A percentile compares a stretch with the other conserved stretches of the same genome.
Conservation (phyloP, 1,139 yeast genomes). For the Nakaseomyces uthaithaninus region DNA sequence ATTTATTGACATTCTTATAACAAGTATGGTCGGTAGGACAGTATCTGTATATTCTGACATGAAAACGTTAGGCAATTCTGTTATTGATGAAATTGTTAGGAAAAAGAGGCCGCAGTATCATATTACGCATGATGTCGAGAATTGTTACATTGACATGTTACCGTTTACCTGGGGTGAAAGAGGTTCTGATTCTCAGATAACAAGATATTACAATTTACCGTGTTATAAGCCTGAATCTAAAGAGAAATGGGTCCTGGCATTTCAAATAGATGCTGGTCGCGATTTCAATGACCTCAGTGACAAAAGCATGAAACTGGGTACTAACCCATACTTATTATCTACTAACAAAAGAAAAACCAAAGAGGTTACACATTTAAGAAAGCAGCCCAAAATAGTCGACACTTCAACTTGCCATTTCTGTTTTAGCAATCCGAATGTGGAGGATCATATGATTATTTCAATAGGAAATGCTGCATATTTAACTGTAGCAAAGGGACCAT, state of each 20-base stretch:
- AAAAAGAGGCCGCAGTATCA: slow-evolving; percentile 53
- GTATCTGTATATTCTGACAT: slow-evolving; percentile 27
- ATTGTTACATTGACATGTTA: slow-evolving; percentile 46
- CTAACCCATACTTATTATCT: slow-evolving; percentile 36
- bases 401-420: slow-evolving; percentile 75
- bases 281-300: slow-evolving; percentile 1
- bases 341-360: slow-evolving; percentile 8
- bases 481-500: slow-evolving; percentile 83
- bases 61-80: slow-evolving; percentile 25
- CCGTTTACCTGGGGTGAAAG: slow-evolving; percentile 48
- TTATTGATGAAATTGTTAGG: slow-evolving; percentile 42
- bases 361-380: slow-evolving; percentile 13
- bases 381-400: slow-evolving; percentile 35
- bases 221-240: slow-evolving; percentile 41
- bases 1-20: slow-evolving; percentile 47
- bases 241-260: slow-evolving; percentile 69
- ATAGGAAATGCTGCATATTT: slow-evolving; percentile 61
- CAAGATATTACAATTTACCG: slow-evolving; percentile 60
- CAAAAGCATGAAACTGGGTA: slow-evolving; percentile 18
- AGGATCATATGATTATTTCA: slow-evolving; percentile 71
- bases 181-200: slow-evolving; percentile 26
- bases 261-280: slow-evolving; percentile 34
- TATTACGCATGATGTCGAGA: slow-evolving; percentile 46
- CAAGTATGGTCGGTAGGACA: slow-evolving; percentile 55
- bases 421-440: slow-evolving; percentile 69